Conservation (phyloP, 2,329 filamentous ascomycete genomes). For the Penicillium sp. region DNA sequence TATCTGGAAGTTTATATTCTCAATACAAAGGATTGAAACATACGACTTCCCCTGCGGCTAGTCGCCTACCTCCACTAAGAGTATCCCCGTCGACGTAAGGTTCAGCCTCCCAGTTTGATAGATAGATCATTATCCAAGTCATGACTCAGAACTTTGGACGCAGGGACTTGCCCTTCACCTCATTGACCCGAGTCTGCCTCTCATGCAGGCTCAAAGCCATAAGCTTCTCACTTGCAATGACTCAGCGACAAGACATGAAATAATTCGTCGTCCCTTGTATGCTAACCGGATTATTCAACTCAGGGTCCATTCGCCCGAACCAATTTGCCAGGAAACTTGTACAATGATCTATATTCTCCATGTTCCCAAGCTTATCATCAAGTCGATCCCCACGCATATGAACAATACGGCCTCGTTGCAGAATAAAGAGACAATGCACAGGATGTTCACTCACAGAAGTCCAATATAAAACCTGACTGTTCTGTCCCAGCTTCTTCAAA, state of each 20-base stretch:
- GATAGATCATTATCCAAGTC: not conserved
- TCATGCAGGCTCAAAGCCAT: not conserved
- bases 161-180: not conserved
- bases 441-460: not conserved
- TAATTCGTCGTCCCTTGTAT: not conserved
- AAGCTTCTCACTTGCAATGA: too few relatives aligned
- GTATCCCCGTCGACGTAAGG: not conserved
- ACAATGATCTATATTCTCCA: slow-evolving; percentile 2
- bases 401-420: not conserved
- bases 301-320: not conserved
- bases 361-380: not conserved
- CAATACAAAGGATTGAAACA: not conserved
- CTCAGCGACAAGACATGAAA: not conserved
- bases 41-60: not conserved
- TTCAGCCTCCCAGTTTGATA: not conserved
- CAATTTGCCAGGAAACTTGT: not conserved
- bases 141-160: too few relatives aligned
- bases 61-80: not conserved
- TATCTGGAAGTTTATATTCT: not conserved
- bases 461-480: not conserved
- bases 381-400: not conserved
- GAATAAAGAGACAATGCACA: not conserved
- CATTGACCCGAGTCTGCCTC: not conserved
- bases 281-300: not conserved
- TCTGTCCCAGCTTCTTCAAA: not conserved